Evolutionary conservation across 208 protist species (phyloP), one percentile per base, ranked within the genome.

Genomic region (Leishmania amazonensis): DNA sequence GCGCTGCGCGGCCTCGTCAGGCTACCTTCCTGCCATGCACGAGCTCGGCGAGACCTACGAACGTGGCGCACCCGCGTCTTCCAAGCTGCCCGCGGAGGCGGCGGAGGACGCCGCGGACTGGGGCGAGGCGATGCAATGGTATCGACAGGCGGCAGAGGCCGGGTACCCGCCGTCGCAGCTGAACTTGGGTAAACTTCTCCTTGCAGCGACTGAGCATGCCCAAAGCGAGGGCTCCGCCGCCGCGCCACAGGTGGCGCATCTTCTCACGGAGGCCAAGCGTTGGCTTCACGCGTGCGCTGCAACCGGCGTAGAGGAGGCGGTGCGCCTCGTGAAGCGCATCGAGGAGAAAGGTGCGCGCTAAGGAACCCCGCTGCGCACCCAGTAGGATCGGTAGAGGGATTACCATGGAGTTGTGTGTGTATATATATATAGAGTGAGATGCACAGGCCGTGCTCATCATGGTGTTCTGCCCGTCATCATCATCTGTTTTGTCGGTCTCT

Each of bases 21-120:
- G 92, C 17, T 96, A 97, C 75, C 83, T 88, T 8, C 93, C 93
- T 17, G 95, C 95, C 15, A 90, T 96, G 90, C 93, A 96, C 79
- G 95, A 97, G 76, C 79, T 96, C 47, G 95, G 87, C 0, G 87
- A 84, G 54, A 82, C 90, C 75, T 95, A 94, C 83, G 95, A 97
- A 70, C 54, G 83, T 7, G 95, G 92, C 35, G 81, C 82, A 17
- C 54, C 35, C 7, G 51, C 95, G 1, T 45, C 58, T 24, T 49
- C 42, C 11, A 47, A 47, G 31, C 28, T 54, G 13, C 24, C 3
- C 1, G 54, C 19, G 45, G 31, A 42, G 15, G 28, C 51, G 28
- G 42, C 24, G 4, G 64, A 57, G 6, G 47, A 57, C n/a, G 85
- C 70, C 3, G 83, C 78, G 42, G 94, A 97, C 85, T 97, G 94